Conservation (phyloP, 23 red algal genomes). For the Pyropia haitanensis region DNA sequence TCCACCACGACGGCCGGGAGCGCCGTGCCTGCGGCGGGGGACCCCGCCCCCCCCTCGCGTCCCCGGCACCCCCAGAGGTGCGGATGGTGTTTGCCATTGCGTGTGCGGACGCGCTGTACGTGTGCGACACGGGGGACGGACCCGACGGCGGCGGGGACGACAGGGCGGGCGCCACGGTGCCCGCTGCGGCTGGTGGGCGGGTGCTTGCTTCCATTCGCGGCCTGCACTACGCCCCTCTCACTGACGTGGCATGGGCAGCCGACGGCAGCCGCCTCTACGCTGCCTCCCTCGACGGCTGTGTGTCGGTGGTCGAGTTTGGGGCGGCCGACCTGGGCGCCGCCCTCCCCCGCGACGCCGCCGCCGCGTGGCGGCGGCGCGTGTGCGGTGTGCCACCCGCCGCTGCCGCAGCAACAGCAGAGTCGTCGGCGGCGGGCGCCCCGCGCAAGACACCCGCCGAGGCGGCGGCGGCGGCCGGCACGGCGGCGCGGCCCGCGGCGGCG, state of each 20-base stretch:
- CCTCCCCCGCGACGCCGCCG: no score
- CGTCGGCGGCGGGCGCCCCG: no score
- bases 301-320: slow-evolving; percentile 14
- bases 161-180: no score
- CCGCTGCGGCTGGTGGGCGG: slow-evolving; percentile 6
- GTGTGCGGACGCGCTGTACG: slow-evolving; percentile 34
- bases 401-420: no score
- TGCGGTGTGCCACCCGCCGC: no score
- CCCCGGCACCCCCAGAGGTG: slow-evolving; percentile 19
- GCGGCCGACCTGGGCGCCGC: no score
- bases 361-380: no score
- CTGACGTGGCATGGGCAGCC: slow-evolving; percentile 63
- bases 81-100: slow-evolving; percentile 73
- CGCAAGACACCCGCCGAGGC: no score
- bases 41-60: not conserved
- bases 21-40: not conserved
- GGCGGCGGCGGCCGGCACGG: no score
- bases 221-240: slow-evolving; percentile 64
- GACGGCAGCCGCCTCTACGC: slow-evolving; percentile 33
- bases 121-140: slow-evolving; percentile 64
- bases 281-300: slow-evolving; percentile 19
- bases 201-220: slow-evolving; percentile 42
- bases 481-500: no score
- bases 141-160: no score
- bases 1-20: not conserved